Evolutionary conservation across 441 rosid genomes (phyloP).

Genomic region (Lepidium campestre): DNA sequence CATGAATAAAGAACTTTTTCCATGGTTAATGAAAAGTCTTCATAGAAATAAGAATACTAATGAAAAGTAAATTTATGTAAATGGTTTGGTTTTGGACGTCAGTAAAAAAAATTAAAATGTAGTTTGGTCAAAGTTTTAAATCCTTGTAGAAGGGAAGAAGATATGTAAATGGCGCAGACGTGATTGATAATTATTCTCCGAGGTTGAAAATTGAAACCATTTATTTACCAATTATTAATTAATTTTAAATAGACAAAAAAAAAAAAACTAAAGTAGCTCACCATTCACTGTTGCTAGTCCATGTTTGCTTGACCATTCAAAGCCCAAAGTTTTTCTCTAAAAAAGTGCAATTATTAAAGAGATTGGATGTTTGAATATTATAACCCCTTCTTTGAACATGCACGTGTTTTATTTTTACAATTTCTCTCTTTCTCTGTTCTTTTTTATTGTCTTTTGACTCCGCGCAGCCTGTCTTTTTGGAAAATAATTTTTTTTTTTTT

Average conservation of each 20-base stretch:
- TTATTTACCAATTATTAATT: not conserved
- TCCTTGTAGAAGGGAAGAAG: not conserved
- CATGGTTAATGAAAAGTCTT: not conserved
- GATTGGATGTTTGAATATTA: not conserved
- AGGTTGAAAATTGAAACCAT: not conserved
- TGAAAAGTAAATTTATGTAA: not conserved
- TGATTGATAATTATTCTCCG: not conserved
- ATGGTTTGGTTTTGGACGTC: not conserved
- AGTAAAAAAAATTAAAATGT: not conserved
- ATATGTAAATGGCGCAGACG: not conserved
- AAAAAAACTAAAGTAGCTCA: conserved; percentile 11
- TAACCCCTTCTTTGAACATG: not conserved
- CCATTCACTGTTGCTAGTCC: conserved; percentile 25
- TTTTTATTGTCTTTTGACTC: not conserved
- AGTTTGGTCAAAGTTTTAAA: conserved; percentile 2
- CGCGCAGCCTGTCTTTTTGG: not conserved
- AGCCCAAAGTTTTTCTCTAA: not conserved
- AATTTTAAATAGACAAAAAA: not conserved
- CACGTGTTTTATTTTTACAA: conserved; percentile 10
- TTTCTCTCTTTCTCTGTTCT: not conserved
- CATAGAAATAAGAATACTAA: too few species aligned
- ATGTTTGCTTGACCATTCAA: conserved; percentile 26
- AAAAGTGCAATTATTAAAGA: not conserved
- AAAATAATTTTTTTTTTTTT: not conserved
- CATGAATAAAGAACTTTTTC: not conserved